These are phyloP conservation scores for Scenedesmus sp. DNA, from an alignment of 163 green algal genomes.

Conservation along the genomic window DNA sequence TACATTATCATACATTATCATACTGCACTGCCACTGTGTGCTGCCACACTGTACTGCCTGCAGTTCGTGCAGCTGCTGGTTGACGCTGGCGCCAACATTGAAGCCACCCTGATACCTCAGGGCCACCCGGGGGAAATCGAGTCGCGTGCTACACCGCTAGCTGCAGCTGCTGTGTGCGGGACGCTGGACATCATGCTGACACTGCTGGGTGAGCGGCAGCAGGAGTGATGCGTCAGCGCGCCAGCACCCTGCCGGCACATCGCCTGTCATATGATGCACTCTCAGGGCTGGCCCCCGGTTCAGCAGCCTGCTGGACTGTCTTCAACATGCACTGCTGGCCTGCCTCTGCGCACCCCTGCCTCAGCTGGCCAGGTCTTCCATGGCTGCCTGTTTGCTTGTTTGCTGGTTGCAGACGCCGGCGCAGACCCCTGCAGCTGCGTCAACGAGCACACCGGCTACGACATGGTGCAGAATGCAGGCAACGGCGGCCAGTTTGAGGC, in stretches of 20 bases:
- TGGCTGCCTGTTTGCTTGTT: too few species aligned
- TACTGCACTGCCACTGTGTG: too few species aligned
- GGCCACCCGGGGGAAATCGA: too few species aligned
- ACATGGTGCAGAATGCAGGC: conserved; percentile 20
- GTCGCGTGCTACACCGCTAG: not conserved
- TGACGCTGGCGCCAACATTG: not conserved
- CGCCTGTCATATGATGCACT: too few species aligned
- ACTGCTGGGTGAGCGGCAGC: conserved; percentile 1
- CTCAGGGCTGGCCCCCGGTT: too few species aligned
- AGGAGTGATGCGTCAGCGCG: too few species aligned
- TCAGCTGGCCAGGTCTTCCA: too few species aligned
- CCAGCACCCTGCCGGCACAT: too few species aligned
- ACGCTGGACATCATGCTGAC: not conserved
- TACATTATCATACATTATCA: too few species aligned
- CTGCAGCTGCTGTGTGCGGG: not conserved
- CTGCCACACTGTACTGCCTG: not conserved
- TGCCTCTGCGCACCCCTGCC: too few species aligned
- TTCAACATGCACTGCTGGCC: too few species aligned
- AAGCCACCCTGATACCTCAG: not conserved
- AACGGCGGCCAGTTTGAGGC: conserved; percentile 6
- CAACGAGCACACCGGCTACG: not conserved
- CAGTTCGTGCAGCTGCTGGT: not conserved
- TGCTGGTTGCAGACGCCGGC: conserved; percentile 14
- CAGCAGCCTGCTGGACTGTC: too few species aligned
- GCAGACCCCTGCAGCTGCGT: not conserved